phyloP scores from a whole-genome alignment of 2,329 filamentous ascomycete genomes.

The Alternaria ethzedia region DNA sequence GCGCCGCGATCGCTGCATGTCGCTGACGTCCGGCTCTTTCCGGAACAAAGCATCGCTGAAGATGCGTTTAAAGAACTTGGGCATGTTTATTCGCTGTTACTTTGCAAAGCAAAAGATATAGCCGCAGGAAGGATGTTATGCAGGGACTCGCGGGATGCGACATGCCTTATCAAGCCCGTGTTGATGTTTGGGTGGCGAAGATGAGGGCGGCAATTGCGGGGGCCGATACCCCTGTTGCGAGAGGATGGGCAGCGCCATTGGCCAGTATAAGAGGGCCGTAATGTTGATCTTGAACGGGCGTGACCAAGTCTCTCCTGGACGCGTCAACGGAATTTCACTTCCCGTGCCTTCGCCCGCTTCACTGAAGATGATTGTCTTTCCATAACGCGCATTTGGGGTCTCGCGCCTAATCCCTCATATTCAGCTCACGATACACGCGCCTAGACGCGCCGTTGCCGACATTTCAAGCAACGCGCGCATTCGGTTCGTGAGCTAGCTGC shows the following conservation, averaged over 20 bases:
- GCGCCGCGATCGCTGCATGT: constrained; percentile 29
- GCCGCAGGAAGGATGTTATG: neutral
- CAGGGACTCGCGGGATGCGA: neutral
- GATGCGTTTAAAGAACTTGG: constrained; percentile 29
- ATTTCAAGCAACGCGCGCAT: neutral
- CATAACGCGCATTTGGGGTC: neutral
- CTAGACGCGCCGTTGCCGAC: neutral
- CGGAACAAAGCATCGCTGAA: constrained; percentile 30
- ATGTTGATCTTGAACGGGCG: constrained; percentile 7
- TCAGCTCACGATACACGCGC: neutral
- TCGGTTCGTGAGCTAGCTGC: neutral
- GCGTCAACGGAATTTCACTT: constrained; percentile 3
- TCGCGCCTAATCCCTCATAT: too few relatives aligned
- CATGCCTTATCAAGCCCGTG: constrained; percentile 4
- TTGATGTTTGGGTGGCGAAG: constrained; percentile 10
- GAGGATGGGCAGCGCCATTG: neutral
- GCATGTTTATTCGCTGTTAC: constrained; percentile 13
- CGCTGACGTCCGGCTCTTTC: constrained; percentile 16
- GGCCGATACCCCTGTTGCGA: neutral
- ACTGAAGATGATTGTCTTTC: neutral
- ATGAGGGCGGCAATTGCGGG: constrained; percentile 10
- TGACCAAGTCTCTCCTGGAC: constrained; percentile 1
- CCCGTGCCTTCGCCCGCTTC: neutral
- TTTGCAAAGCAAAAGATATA: neutral
- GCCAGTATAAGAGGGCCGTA: neutral